Evolutionary conservation across 306 rosid genomes (phyloP).

Genomic region (Quercus ilex): DNA sequence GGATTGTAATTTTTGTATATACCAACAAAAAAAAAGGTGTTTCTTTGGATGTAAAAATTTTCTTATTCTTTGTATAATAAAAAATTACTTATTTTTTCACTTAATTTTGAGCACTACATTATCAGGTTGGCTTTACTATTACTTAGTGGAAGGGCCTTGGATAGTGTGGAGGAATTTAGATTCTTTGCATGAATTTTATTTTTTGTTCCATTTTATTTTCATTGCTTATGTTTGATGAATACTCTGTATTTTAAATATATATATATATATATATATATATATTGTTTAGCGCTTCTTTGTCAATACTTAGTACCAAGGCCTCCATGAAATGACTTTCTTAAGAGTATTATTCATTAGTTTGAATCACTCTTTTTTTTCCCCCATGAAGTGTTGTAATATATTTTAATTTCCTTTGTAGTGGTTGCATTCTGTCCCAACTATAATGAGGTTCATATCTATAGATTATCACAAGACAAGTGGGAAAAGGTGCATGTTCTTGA

Average conservation of each 20-base stretch:
- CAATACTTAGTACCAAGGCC: too few species aligned
- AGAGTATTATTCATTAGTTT: neutral
- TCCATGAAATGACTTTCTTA: too few species aligned
- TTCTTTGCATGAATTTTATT: neutral
- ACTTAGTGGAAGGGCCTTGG: neutral
- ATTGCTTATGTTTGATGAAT: neutral
- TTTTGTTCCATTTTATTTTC: neutral
- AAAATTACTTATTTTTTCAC: neutral
- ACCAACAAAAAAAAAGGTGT: too few species aligned
- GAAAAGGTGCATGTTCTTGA: slow-evolving; percentile 89
- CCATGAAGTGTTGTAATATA: slow-evolving; percentile 10
- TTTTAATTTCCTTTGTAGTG: slow-evolving; percentile 49
- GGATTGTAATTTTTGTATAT: too few species aligned
- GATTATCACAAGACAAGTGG: slow-evolving; percentile 81
- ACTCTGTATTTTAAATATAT: too few species aligned
- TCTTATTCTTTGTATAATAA: neutral
- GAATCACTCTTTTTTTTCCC: neutral
- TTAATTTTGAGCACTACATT: neutral
- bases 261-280: too few species aligned
- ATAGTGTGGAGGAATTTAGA: neutral
- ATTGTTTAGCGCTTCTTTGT: too few species aligned
- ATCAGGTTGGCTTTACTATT: neutral
- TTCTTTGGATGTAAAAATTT: neutral
- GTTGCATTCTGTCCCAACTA: slow-evolving; percentile 90
- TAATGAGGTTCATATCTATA: slow-evolving; percentile 88